Percentiles rank a stretch among this genome's conserved stretches.
phyloP scores from a whole-genome alignment of 257 asterid species.

The Solanum ossicruentum region DNA sequence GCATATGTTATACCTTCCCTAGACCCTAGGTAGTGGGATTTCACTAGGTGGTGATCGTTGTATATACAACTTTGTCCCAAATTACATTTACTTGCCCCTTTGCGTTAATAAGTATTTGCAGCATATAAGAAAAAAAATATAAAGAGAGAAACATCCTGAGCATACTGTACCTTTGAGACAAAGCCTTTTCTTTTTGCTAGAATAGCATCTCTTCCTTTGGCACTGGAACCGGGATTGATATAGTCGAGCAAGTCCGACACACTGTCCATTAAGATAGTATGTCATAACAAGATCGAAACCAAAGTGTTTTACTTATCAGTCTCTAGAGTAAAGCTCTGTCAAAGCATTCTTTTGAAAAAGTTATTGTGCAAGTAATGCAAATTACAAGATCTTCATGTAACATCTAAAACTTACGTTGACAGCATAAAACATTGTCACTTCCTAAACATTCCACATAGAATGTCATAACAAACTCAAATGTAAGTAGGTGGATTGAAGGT shows the following conservation, averaged over 20 bases:
- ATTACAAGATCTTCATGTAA: background rate
- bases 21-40: no score
- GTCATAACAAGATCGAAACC: background rate
- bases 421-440: background rate
- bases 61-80: background rate
- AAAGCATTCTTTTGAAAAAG: background rate
- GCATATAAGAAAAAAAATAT: background rate
- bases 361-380: background rate
- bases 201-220: constrained; percentile 52
- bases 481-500: background rate
- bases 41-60: no score
- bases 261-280: constrained; percentile 39
- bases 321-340: background rate
- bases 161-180: constrained; percentile 40
- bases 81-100: background rate
- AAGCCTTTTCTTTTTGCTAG: constrained; percentile 45
- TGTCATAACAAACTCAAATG: background rate
- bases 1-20: no score
- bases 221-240: constrained; percentile 69
- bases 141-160: background rate
- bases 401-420: background rate
- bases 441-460: background rate
- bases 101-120: background rate
- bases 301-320: background rate
- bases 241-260: constrained; percentile 97